Conservation (phyloP, 768 basidiomycete genomes). For the Naganishia kalamii region DNA sequence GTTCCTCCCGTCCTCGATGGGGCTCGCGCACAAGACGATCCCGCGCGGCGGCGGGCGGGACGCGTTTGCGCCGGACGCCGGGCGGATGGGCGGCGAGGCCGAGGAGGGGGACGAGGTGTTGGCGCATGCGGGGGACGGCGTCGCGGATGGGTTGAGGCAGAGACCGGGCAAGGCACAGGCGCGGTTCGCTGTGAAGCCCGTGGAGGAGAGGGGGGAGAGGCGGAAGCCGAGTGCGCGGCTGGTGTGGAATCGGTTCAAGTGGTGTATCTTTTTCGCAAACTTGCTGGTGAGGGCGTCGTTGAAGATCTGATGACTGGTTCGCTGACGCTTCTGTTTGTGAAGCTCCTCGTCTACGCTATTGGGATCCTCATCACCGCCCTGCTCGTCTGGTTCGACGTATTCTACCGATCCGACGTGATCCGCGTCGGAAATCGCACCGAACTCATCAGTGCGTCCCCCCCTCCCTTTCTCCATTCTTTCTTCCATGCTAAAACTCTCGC, state of each 20-base stretch:
- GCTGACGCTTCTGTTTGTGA: not conserved
- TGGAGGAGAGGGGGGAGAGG: conserved; percentile 47
- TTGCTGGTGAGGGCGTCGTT: conserved; percentile 52
- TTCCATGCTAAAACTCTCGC: conserved; percentile 7
- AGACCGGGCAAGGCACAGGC: conserved; percentile 22
- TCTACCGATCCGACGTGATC: conserved; percentile 63
- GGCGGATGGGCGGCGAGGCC: conserved; percentile 53
- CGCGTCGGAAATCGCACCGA: conserved; percentile 64
- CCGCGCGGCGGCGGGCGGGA: not conserved
- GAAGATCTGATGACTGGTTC: not conserved
- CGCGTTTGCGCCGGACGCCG: conserved; percentile 44
- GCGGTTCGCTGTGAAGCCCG: conserved; percentile 31
- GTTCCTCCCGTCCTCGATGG: not conserved
- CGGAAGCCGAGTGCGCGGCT: conserved; percentile 50
- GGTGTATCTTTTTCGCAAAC: conserved; percentile 66
- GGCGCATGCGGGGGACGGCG: not conserved
- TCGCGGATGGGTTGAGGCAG: not conserved
- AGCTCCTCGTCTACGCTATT: conserved; percentile 61
- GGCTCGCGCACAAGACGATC: conserved; percentile 4
- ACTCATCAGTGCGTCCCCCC: conserved; percentile 52
- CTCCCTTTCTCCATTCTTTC: not conserved
- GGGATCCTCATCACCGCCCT: conserved; percentile 61
- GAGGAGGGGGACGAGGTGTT: conserved; percentile 57
- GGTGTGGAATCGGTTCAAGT: conserved; percentile 80
- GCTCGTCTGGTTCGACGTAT: conserved; percentile 71